These are phyloP conservation scores for Picochlorum sp. DNA, from an alignment of 139 green algal genomes.

Conservation along the genomic window DNA sequence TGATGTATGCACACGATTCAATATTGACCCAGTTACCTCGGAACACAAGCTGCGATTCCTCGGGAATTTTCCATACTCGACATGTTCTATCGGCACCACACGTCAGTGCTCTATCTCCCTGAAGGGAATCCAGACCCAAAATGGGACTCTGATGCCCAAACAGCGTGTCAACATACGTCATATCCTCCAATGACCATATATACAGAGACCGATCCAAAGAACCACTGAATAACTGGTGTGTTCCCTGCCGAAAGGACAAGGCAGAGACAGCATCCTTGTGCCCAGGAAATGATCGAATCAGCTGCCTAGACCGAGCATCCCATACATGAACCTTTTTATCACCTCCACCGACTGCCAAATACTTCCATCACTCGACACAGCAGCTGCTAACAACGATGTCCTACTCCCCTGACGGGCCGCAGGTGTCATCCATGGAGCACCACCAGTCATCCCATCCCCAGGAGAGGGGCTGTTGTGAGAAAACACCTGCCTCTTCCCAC, in stretches of 20 bases:
- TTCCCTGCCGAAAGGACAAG: conserved; percentile 76
- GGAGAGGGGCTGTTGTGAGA: background rate
- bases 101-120: conserved; percentile 66
- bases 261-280: conserved; percentile 65
- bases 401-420: conserved; percentile 10
- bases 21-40: conserved; percentile 43
- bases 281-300: conserved; percentile 41
- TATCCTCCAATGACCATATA: conserved; percentile 87
- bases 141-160: conserved; percentile 78
- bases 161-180: conserved; percentile 91
- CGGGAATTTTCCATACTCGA: conserved; percentile 92
- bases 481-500: conserved; percentile 18
- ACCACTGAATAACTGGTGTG: conserved; percentile 65
- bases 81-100: conserved; percentile 72
- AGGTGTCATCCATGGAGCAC: conserved; percentile 16
- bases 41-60: conserved; percentile 96
- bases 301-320: conserved; percentile 44
- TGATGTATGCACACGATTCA: conserved; percentile 51
- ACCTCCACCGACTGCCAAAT: conserved; percentile 71
- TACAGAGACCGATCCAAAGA: conserved; percentile 78
- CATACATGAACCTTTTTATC: conserved; percentile 80
- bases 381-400: conserved; percentile 50
- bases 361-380: conserved; percentile 58
- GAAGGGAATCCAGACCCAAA: conserved; percentile 57
- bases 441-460: no score